Base-by-base conservation (phyloP, 1,284 basidiomycete species). In the Ustilago curta region DNA sequence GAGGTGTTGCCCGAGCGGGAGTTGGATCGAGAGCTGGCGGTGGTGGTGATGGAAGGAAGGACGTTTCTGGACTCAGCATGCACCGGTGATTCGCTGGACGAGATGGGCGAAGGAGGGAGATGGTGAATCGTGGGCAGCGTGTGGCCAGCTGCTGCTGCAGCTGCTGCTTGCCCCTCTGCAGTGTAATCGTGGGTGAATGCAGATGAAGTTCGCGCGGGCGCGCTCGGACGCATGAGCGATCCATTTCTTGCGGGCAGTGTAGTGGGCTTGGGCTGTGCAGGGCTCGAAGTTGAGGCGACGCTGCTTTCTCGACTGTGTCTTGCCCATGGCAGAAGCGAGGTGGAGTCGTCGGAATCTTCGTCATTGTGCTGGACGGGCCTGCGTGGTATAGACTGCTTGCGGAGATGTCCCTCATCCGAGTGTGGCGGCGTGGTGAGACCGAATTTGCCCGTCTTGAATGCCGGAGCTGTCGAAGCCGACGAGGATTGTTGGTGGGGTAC, bases 271-370 rank as follows among this genome's bases (percentile, higher is more conserved):
- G 50, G 35, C 14, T 37, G 35, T 37, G 54, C 61, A 12, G 55
- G 48, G 23, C 56, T 54, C 5, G 70, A 53, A 12, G 39, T 43
- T 4, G 71, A 70, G 39, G 62, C 58, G 47, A 4, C 48, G 58
- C 71, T 74, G 56, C 56, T 66, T 49, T 63, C 60, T 29, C 68
- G 59, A 53, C 65, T 67, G 48, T 60, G 60, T 37, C 80, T 70
- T 2, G 80, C 79, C 80, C 80, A 82, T 1, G 80, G 80, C 18
- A 82, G 70, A n/a, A 76, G 39, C 11, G 80, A 79, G 18, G 73
- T 61, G 16, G 78, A 80, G 37, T 79, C 80, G 56, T 82, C 80
- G 21, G 77, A 79, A 32, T 82, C 80, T 5, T 70, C 59, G n/a
- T 77, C 77, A 21, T 77, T 59, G 44, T 59, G 44, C 3, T 51